Evolutionary conservation across 306 rosid species (phyloP).

Genomic region (Pueraria montana): DNA sequence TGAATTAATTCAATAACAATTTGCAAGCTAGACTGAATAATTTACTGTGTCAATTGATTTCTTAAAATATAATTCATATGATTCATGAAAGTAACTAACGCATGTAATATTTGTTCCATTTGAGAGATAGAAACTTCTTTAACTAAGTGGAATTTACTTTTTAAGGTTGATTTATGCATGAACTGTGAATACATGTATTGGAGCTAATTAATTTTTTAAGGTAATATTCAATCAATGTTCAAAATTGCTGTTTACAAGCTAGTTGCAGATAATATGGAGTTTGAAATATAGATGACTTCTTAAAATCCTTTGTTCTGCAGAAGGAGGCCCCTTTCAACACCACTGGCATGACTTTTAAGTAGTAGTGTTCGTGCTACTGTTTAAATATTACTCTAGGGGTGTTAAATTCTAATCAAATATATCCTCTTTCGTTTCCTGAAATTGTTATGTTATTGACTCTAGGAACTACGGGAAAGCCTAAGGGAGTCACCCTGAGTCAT

Average conservation of each 20-base stretch:
- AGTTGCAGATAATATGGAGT: neutral
- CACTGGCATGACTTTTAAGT: neutral
- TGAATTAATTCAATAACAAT: neutral
- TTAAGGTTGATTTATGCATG: conserved; percentile 11
- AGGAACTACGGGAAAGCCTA: conserved; percentile 97
- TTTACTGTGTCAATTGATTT: neutral
- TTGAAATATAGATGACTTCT: neutral
- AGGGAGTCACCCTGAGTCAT: conserved; percentile 86
- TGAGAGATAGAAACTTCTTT: conserved; percentile 16
- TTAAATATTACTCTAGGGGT: neutral
- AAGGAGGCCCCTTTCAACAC: neutral
- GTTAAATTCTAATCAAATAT: neutral
- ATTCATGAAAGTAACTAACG: conserved; percentile 12
- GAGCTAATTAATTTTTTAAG: neutral
- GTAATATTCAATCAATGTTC: neutral
- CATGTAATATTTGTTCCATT: neutral
- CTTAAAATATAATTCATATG: neutral
- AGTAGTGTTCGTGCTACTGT: neutral
- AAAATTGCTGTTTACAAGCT: neutral
- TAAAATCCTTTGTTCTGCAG: neutral
- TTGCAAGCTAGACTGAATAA: neutral
- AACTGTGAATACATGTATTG: neutral
- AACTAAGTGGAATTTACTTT: neutral
- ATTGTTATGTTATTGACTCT: conserved; percentile 34
- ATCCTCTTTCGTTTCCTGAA: conserved; percentile 12